Conservation (phyloP, 148 eudicot genomes). For the Cornus florida region DNA sequence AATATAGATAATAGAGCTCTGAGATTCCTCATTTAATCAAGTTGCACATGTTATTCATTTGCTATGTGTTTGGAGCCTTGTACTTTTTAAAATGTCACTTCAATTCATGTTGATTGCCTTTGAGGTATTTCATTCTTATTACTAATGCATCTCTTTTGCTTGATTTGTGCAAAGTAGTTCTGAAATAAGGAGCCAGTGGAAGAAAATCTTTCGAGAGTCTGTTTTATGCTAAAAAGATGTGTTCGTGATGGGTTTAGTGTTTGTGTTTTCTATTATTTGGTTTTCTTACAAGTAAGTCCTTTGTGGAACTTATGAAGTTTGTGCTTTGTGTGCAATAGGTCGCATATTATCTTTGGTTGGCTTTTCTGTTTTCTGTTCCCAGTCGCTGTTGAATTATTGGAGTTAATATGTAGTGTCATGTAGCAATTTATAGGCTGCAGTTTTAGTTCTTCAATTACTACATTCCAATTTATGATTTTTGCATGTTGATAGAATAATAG, state of each 20-base stretch:
- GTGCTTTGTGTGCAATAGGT: not conserved
- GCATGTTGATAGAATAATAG: not conserved
- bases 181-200: constrained; percentile 5
- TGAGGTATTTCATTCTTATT: not conserved
- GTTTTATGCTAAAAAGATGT: constrained; percentile 7
- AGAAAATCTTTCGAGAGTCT: constrained; percentile 14
- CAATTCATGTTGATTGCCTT: not conserved
- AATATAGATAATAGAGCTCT: no score
- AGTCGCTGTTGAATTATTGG: not conserved
- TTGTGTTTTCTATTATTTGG: not conserved
- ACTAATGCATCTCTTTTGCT: not conserved
- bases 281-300: not conserved
- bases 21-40: no score
- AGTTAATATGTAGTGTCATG: not conserved
- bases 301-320: constrained; percentile 4
- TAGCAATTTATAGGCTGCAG: constrained; percentile 1
- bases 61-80: constrained; percentile 12
- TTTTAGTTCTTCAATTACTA: not conserved
- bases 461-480: not conserved
- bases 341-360: not conserved
- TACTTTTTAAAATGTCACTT: not conserved
- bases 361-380: not conserved
- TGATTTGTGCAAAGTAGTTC: not conserved
- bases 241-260: not conserved
- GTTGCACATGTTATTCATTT: no score